Conservation (phyloP, 352 stramenopile genomes). For the Globisporangium canariense region DNA sequence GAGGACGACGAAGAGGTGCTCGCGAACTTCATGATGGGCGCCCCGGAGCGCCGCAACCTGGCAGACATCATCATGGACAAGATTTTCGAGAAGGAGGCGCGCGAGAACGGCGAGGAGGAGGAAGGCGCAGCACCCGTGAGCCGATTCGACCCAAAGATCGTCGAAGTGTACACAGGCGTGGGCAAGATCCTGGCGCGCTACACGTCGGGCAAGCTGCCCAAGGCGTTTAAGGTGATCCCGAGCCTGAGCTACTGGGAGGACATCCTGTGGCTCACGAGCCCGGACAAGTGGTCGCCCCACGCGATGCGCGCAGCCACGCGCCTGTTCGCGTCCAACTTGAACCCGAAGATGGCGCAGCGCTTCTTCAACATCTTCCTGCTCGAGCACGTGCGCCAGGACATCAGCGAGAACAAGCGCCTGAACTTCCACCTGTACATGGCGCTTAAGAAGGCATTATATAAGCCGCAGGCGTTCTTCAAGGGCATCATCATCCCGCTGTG, state of each 20-base stretch:
- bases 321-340: constrained; percentile 99
- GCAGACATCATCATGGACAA: constrained; percentile 99
- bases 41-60: constrained; percentile 88
- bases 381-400: constrained; percentile 96
- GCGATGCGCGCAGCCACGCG: constrained; percentile 96
- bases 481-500: constrained; percentile 98
- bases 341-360: constrained; percentile 98
- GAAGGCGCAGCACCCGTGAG: constrained; percentile 57
- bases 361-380: constrained; percentile 99
- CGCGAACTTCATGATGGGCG: constrained; percentile 85
- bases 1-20: constrained; percentile 86
- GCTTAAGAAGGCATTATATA: constrained; percentile 99
- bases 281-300: constrained; percentile 98
- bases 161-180: constrained; percentile 98
- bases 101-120: constrained; percentile 76
- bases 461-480: constrained; percentile 99
- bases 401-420: constrained; percentile 95
- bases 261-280: constrained; percentile 96
- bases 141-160: constrained; percentile 92
- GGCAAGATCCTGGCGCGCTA: constrained; percentile 97
- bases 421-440: constrained; percentile 99
- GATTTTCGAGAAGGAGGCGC: constrained; percentile 96
- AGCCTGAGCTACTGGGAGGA: constrained; percentile 99
- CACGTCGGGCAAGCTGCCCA: constrained; percentile 98
- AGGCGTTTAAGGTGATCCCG: constrained; percentile 99